A percentile compares a stretch with the other conserved stretches of the same genome.
Evolutionary conservation across 805 yeast species (phyloP).

Genomic region (Kluyveromyces starmeri): DNA sequence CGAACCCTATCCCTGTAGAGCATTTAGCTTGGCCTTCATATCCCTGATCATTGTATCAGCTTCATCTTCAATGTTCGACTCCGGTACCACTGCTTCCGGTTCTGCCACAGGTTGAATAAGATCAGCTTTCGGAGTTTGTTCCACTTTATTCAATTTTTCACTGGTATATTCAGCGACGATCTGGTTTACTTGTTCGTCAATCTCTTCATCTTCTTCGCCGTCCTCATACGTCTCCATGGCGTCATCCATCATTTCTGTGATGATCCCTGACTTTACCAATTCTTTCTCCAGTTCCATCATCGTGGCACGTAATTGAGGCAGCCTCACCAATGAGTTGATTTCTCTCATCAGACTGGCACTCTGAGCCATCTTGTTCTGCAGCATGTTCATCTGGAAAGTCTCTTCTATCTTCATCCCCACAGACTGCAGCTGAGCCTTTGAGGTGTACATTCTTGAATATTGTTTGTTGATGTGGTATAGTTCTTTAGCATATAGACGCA

Average conservation of each 20-base stretch:
- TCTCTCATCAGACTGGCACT: conserved; percentile 82
- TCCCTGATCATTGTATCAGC: conserved; percentile 69
- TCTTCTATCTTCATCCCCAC: conserved; percentile 86
- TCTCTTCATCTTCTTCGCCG: conserved; percentile 57
- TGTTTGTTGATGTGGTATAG: conserved; percentile 65
- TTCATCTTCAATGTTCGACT: conserved; percentile 45
- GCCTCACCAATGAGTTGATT: conserved; percentile 63
- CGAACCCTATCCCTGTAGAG: conserved; percentile 62
- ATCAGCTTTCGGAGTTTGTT: conserved; percentile 29
- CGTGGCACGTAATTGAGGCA: conserved; percentile 74
- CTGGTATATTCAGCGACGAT: conserved; percentile 41
- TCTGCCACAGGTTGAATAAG: conserved; percentile 15
- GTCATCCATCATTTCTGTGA: conserved; percentile 93
- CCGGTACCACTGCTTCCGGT: conserved; percentile 32
- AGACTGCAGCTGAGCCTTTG: conserved; percentile 79
- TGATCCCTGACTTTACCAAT: conserved; percentile 74
- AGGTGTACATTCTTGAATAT: conserved; percentile 59
- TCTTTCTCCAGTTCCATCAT: conserved; percentile 85
- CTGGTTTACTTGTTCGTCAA: conserved; percentile 53
- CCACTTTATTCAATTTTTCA: conserved; percentile 34
- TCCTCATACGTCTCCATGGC: conserved; percentile 67
- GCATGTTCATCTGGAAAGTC: conserved; percentile 75
- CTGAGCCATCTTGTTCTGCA: conserved; percentile 72
- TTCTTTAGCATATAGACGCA: conserved; percentile 76
- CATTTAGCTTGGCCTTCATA: conserved; percentile 84